Evolutionary conservation across 768 basidiomycete species (phyloP), one percentile per base, ranked within the genome.

Genomic region (Lactarius sanguifluus): DNA sequence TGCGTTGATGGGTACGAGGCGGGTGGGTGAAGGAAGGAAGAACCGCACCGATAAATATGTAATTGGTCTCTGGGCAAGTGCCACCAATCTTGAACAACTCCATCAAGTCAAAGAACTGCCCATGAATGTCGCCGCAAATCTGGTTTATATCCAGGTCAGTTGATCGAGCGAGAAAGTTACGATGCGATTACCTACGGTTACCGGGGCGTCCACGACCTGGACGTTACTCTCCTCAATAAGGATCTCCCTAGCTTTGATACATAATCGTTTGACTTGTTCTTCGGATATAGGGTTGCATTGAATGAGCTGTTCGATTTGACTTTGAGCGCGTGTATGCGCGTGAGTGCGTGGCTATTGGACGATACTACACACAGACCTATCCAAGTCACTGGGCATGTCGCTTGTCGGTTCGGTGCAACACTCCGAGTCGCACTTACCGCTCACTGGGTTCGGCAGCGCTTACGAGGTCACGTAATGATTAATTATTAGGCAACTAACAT

Each of bases 221-320:
- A 99, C 95, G 75, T 99, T 99, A 2, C 91, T 96, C 78, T 98
- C 96, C 78, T 98, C 96, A 72, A 98, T 93, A 38, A 98, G 81
- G 64, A 98, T 96, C 79, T 98, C 97, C 65, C 95, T 85, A 30
- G 97, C 97, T 75, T 97, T 98, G 72, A 95, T 81, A 78, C 96
- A 99, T 9, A 99, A 83, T 71, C 91, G 84, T 75, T 97, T 98
- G 70, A 99, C 97, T 72, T 96, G 89, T 66, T 93, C 91, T 77
- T 99, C 96, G 32, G 94, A 92, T 72, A 99, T 96, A 64, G 91
- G 91, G 73, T 97, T 92, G 79, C 96, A 98, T 66, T 91, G 90
- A 75, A 88, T 86, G 59, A 98, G 86, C 75, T 96, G 95, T 70
- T 89, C 93, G 67, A 98, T 98, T 81, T 98, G 96, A 75, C 95